Base-by-base conservation (phyloP, 1,139 yeast genomes). In the Hyphopichia khmerensis region DNA sequence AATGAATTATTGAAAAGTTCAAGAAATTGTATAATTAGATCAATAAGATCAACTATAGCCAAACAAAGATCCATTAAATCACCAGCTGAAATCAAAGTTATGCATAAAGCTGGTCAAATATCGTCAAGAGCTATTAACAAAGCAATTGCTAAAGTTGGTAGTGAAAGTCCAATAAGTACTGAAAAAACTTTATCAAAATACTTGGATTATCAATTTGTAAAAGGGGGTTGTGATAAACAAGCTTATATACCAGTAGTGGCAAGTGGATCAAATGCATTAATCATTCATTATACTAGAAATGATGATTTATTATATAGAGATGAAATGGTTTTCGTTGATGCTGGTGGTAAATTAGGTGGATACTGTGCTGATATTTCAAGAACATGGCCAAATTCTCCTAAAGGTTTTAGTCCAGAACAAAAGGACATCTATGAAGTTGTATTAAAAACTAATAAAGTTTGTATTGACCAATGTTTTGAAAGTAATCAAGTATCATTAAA, bases 221-320 rank as follows among this genome's bases (percentile, higher is more conserved):
- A 80, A 40, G 89, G 91, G 23, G 99, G 99, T 0, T 90, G 97
- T 62, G 95, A 89, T 48, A 80, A 80, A 48, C 80, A 86, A 36
- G 98, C 97, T 0, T 95, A 95, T 58, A 79, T 91, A 26, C 98
- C 99, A 0, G 99, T 95, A 9, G 96, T 95, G 8, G 99, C 98
- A 2, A 87, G 96, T 35, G 99, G 99, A 2, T 64, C 77, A 19
- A 90, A 90, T 59, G 89, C 96, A 0, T 68, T 90, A 36, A 85
- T 93, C 34, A 89, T 93, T 46, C 98, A 91, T 62, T 91, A 91
- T 60, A 90, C 96, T 0, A 72, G 95, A 47, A 91, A 91, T 56
- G 95, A 91, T 60, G 96, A 87, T 59, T 64, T 84, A 23, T 71
- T 91, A 45, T 77, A 77, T 45, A 74, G 77, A 38, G 90, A 84